Evolutionary conservation across 768 basidiomycete genomes (phyloP).

Genomic region (Pleurotus platypus): DNA sequence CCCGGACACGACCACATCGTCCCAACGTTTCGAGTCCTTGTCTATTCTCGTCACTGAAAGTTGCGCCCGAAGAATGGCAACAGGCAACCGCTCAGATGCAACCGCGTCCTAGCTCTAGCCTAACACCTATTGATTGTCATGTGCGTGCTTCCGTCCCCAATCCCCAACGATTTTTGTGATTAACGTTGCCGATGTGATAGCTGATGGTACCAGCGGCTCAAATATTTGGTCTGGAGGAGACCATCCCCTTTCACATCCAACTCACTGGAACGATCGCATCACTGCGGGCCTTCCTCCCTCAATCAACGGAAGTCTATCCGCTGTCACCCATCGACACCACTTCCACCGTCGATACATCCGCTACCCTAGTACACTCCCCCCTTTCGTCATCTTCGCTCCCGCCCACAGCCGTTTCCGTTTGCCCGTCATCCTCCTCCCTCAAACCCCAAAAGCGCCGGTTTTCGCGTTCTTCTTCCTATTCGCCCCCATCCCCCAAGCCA

Average conservation of each 20-base stretch:
- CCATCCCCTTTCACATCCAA: conserved; percentile 65
- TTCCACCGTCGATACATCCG: conserved; percentile 15
- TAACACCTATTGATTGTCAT: conserved; percentile 43
- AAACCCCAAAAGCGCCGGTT: background rate
- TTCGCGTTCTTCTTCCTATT: conserved; percentile 13
- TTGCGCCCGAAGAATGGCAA: conserved; percentile 64
- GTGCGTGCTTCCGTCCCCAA: conserved; percentile 30
- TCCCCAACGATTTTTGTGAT: background rate
- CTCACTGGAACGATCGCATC: conserved; percentile 44
- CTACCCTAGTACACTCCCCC: background rate
- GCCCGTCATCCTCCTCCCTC: background rate
- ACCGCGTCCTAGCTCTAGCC: conserved; percentile 25
- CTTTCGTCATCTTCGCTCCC: background rate
- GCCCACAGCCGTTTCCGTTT: conserved; percentile 6
- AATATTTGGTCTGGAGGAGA: conserved; percentile 50
- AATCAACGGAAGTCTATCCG: conserved; percentile 7
- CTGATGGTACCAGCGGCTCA: conserved; percentile 57
- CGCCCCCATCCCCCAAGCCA: conserved; percentile 18
- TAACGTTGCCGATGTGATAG: conserved; percentile 25
- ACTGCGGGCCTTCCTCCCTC: conserved; percentile 41
- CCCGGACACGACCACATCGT: conserved; percentile 50
- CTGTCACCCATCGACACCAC: conserved; percentile 9
- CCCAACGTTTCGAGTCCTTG: conserved; percentile 45
- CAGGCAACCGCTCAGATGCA: conserved; percentile 43
- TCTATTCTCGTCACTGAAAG: conserved; percentile 58